Evolutionary conservation across 2,329 filamentous ascomycete genomes (phyloP).

Genomic region (Paraconiothyrium brasiliense): DNA sequence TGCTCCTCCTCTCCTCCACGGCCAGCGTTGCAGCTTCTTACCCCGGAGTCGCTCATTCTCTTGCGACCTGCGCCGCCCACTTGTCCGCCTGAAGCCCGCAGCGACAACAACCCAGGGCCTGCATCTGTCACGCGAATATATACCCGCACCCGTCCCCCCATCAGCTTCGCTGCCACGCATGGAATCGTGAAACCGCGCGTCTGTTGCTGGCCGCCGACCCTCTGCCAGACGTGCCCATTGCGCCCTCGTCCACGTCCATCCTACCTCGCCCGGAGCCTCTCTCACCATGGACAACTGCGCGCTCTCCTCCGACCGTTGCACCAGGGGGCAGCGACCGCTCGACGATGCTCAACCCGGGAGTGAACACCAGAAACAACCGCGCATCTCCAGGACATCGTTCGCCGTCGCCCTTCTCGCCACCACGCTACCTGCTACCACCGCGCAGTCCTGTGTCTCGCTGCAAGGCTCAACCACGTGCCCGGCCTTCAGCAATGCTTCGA

Average conservation of each 20-base stretch:
- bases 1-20: conserved; percentile 38
- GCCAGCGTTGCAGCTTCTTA: conserved; percentile 47
- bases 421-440: conserved; percentile 42
- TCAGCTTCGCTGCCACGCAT: conserved; percentile 35
- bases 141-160: conserved; percentile 20
- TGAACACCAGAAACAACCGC: conserved; percentile 35
- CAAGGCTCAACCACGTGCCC: conserved; percentile 74
- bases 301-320: conserved; percentile 9
- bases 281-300: conserved; percentile 32
- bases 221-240: conserved; percentile 26
- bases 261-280: conserved; percentile 1
- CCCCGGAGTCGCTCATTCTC: conserved; percentile 47
- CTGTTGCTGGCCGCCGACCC: conserved; percentile 33
- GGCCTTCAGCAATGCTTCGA: conserved; percentile 75
- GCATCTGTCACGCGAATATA: conserved; percentile 28
- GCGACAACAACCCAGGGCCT: conserved; percentile 26
- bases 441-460: conserved; percentile 71
- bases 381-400: conserved; percentile 27
- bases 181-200: conserved; percentile 45
- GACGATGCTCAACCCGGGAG: conserved; percentile 23
- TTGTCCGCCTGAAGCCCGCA: conserved; percentile 38
- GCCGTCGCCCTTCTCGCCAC: conserved; percentile 41
- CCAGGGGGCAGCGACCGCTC: conserved; percentile 17
- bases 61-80: conserved; percentile 37
- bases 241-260: conserved; percentile 20